Evolutionary conservation across 2,329 filamentous ascomycete genomes (phyloP), one percentile per base, ranked within the genome.

Genomic region (Amylocarpus encephaloides): DNA sequence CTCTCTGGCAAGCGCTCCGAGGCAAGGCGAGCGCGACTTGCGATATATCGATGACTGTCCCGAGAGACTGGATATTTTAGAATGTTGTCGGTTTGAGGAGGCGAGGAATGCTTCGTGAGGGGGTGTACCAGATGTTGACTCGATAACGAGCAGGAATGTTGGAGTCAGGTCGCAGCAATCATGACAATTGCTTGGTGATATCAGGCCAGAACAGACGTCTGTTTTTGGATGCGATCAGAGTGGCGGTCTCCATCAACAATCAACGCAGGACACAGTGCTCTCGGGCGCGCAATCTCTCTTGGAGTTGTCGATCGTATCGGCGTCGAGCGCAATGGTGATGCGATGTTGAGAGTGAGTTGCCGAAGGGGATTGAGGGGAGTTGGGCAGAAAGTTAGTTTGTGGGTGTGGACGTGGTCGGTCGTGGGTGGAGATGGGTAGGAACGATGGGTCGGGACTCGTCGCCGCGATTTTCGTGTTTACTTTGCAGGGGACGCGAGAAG

Each of bases 81-180:
- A 53, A 56, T 52, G 48, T 41, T 43, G 43, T 33, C 38, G 41
- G 33, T 29, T 16, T 29, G 30, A 32, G 41, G 38, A 36, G 22
- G 42, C 32, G 44, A 50, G 50, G 53, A 53, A 55, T 55, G 53
- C 48, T 51, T 49, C 50, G 50, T 33, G 45, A 39, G 32, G 32
- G 33, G 43, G 32, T 33, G 32, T 46, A 45, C 29, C 41, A 35
- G 50, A 34, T 19, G 22, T 39, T 41, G 47, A 47, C 47, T 51
- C 49, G 49, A 51, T 46, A 41, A 41, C 44, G 48, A 42, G 43
- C 22, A 55, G 51, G 52, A 52, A 55, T 52, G 51, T 48, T 42
- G 47, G 46, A 39, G 39, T 51, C 45, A 54, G n/a, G 47, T 50
- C 38, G 40, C 9, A 43, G 46, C 54, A 53, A 35, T 54, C 54